Evolutionary conservation across 768 basidiomycete genomes (phyloP), one percentile per base, ranked within the genome.

Genomic region (Mycena indigotica): DNA sequence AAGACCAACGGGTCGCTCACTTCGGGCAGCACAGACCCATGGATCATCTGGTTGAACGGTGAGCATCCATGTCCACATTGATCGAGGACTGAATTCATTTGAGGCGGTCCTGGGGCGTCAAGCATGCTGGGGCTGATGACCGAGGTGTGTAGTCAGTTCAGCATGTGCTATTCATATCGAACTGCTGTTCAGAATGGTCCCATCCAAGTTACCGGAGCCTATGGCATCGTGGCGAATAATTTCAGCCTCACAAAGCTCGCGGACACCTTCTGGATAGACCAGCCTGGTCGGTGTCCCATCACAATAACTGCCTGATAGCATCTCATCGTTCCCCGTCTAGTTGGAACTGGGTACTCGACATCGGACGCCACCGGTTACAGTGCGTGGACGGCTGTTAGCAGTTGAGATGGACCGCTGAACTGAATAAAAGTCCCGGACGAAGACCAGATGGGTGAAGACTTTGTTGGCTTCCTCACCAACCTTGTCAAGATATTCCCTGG

Each of bases 31-130:
- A 61, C 61, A 12, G 75, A 84, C 28, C 88, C 88, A 1, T 89
- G 88, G 88, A 80, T 80, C 2, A 84, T 90, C 32, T 90, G 87
- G 87, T 69, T 89, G 21, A 87, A 88, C 59, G 88, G 87, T 72
- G 32, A 35, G 32, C n/a, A 35, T 8, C 32, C 32, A 17, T 35
- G 32, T 35, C 8, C 32, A 35, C 32, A 8, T 35, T 35, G 32
- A 12, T 29, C 23, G 51, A 30, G 26, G 26, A n/a, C 16, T 4
- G 21, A 24, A 32, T 51, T 29, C 3, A 53, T 32, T 1, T 41
- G 29, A 51, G 57, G 46, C 49, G 80, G 88, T 16, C 88, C 88
- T 1, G 89, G 89, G 16, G 80, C 85, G 6, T 89, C 89, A 10
- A 87, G 87, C 69, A 70, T 89, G 62, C 70, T 79, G 44, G 88